These are phyloP conservation scores for Tieghemiomyces parasiticus DNA, from an alignment of 192 early-diverging fungal genomes.

Conservation along the genomic window DNA sequence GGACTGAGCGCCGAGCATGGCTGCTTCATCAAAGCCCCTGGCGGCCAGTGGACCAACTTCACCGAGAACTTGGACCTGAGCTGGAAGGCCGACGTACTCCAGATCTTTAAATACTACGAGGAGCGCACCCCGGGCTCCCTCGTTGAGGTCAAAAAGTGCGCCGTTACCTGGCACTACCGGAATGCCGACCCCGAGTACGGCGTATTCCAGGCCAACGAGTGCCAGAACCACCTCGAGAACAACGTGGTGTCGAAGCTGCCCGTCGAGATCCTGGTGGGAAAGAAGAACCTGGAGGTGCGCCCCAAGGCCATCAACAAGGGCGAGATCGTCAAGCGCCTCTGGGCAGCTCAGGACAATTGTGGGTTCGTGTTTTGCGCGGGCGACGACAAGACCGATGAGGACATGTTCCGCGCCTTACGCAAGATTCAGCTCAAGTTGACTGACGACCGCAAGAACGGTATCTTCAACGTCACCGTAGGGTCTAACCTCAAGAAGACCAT, in stretches of 20 bases:
- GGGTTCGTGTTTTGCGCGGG: slow-evolving; percentile 95
- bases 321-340: slow-evolving; percentile 82
- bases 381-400: slow-evolving; percentile 95
- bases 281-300: slow-evolving; percentile 91
- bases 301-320: slow-evolving; percentile 94
- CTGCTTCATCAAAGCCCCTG: slow-evolving; percentile 70
- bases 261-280: slow-evolving; percentile 87
- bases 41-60: slow-evolving; percentile 58
- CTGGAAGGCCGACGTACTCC: slow-evolving; percentile 88
- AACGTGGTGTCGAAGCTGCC: slow-evolving; percentile 85
- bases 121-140: slow-evolving; percentile 90
- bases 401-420: slow-evolving; percentile 76
- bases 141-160: slow-evolving; percentile 83
- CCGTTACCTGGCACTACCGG: slow-evolving; percentile 95
- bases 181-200: slow-evolving; percentile 91
- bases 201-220: slow-evolving; percentile 93
- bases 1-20: slow-evolving; percentile 93
- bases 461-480: slow-evolving; percentile 8
- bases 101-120: slow-evolving; percentile 89
- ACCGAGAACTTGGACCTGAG: slow-evolving; percentile 62
- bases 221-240: slow-evolving; percentile 88
- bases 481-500: slow-evolving; percentile 10
- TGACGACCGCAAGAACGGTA: not conserved
- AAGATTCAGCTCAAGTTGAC: slow-evolving; percentile 5
- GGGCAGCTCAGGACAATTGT: slow-evolving; percentile 39